Conservation (phyloP, 1,284 basidiomycete genomes). For the Tilletia caries region DNA sequence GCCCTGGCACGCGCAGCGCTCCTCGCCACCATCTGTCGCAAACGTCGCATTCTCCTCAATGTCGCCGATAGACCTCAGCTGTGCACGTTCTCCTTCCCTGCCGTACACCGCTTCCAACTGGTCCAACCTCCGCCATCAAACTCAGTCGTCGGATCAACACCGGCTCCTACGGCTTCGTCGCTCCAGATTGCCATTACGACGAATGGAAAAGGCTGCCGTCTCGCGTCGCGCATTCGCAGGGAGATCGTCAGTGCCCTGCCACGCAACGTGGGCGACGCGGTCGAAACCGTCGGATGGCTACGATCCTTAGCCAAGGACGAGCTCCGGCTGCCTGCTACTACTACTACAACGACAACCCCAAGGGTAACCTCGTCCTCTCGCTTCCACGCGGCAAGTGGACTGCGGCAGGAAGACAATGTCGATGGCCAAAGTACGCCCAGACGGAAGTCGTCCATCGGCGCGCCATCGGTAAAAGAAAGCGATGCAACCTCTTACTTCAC, state of each 20-base stretch:
- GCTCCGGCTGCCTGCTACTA: background rate
- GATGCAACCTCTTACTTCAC: background rate
- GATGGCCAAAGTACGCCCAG: background rate
- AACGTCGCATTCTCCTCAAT: constrained; percentile 70
- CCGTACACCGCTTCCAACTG: constrained; percentile 73
- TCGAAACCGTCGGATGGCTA: constrained; percentile 71
- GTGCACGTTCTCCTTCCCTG: constrained; percentile 85
- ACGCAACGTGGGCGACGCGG: constrained; percentile 71
- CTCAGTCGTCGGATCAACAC: background rate
- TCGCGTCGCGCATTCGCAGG: constrained; percentile 74
- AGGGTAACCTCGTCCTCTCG: background rate
- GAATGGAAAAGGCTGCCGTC: constrained; percentile 83
- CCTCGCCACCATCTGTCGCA: constrained; percentile 34
- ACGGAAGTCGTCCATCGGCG: background rate
- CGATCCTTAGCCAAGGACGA: constrained; percentile 67
- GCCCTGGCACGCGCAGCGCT: constrained; percentile 28
- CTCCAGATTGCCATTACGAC: constrained; percentile 86
- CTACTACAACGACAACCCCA: no score
- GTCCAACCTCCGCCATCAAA: constrained; percentile 22
- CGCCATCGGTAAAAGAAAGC: background rate
- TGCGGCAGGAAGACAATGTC: background rate
- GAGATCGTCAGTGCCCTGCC: constrained; percentile 78
- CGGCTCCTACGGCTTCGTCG: constrained; percentile 55
- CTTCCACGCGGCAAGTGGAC: constrained; percentile 2
- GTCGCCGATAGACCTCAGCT: constrained; percentile 79